These are phyloP conservation scores for Seminavis robusta DNA, from an alignment of 108 stramenopile species.

Conservation along the genomic window DNA sequence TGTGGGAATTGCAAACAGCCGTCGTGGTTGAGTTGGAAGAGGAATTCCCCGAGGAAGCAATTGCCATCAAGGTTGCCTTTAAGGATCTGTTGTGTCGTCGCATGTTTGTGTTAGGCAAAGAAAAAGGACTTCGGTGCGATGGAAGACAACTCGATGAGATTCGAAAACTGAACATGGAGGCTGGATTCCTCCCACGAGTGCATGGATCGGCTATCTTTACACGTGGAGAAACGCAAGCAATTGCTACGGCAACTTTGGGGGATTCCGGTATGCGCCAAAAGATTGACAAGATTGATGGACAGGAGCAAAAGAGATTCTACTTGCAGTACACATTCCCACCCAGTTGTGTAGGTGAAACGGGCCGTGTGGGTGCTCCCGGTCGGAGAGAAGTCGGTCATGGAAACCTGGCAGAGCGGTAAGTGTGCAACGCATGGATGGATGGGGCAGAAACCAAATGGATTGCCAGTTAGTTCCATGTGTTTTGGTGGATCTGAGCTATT, in stretches of 20 bases:
- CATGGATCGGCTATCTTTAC: conserved; percentile 94
- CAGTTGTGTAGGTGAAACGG: conserved; percentile 92
- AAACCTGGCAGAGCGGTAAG: conserved; percentile 75
- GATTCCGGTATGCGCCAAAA: conserved; percentile 88
- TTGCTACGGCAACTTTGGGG: conserved; percentile 89
- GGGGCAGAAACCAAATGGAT: too few species aligned
- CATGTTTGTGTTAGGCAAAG: conserved; percentile 53
- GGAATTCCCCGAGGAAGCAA: conserved; percentile 43
- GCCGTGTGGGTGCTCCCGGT: conserved; percentile 82
- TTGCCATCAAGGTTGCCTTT: conserved; percentile 46
- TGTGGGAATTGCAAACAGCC: conserved; percentile 34
- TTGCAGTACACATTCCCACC: conserved; percentile 95
- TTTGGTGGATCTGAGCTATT: neutral
- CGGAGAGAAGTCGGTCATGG: conserved; percentile 90
- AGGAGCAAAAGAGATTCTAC: conserved; percentile 84
- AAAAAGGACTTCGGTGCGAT: conserved; percentile 57
- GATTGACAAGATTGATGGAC: conserved; percentile 84
- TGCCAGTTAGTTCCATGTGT: too few species aligned
- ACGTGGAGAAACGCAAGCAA: conserved; percentile 90
- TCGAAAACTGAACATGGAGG: conserved; percentile 47
- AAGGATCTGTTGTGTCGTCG: conserved; percentile 64
- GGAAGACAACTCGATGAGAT: conserved; percentile 62
- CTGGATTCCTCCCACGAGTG: conserved; percentile 46
- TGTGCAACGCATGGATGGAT: neutral
- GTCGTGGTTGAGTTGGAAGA: conserved; percentile 47